Conservation (phyloP, 2,329 filamentous ascomycete species). For the Knufia fluminis region DNA sequence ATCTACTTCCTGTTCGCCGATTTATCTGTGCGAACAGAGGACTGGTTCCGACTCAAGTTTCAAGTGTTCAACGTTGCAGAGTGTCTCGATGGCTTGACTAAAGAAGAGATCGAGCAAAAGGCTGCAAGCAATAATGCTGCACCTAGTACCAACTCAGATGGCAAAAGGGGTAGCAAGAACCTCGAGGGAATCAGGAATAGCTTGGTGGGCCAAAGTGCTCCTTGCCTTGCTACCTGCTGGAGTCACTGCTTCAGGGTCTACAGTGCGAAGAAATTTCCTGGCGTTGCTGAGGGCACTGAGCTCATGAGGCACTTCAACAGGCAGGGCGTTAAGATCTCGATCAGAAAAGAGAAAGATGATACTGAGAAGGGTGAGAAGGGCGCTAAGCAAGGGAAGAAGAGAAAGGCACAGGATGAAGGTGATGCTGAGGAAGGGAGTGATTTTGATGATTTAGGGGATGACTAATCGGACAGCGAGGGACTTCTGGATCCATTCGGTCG, state of each 20-base stretch:
- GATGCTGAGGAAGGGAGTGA: too few relatives aligned
- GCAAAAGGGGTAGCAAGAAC: slow-evolving; percentile 4
- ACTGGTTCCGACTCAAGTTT: slow-evolving; percentile 71
- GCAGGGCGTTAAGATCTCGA: slow-evolving; percentile 95
- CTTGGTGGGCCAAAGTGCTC: slow-evolving; percentile 41
- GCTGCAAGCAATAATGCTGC: slow-evolving; percentile 8
- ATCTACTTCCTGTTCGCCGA: slow-evolving; percentile 98
- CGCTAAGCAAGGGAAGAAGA: slow-evolving; percentile 18
- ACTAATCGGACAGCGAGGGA: too few relatives aligned
- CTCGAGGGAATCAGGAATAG: not conserved
- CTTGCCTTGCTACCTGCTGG: slow-evolving; percentile 75
- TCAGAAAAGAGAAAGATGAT: slow-evolving; percentile 63
- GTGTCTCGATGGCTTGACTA: not conserved
- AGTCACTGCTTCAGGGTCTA: slow-evolving; percentile 87
- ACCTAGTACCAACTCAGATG: slow-evolving; percentile 15
- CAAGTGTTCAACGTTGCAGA: slow-evolving; percentile 60
- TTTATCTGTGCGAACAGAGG: slow-evolving; percentile 86
- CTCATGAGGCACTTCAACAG: slow-evolving; percentile 87
- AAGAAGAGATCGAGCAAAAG: slow-evolving; percentile 10
- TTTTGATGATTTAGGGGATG: too few relatives aligned
- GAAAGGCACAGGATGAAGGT: too few relatives aligned
- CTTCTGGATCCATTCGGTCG: too few relatives aligned
- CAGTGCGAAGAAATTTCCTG: slow-evolving; percentile 96
- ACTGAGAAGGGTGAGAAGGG: slow-evolving; percentile 31
- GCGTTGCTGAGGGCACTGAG: slow-evolving; percentile 85